These are phyloP conservation scores for Scedosporium minutisporum DNA, from an alignment of 2,329 filamentous ascomycete species.

Conservation along the genomic window DNA sequence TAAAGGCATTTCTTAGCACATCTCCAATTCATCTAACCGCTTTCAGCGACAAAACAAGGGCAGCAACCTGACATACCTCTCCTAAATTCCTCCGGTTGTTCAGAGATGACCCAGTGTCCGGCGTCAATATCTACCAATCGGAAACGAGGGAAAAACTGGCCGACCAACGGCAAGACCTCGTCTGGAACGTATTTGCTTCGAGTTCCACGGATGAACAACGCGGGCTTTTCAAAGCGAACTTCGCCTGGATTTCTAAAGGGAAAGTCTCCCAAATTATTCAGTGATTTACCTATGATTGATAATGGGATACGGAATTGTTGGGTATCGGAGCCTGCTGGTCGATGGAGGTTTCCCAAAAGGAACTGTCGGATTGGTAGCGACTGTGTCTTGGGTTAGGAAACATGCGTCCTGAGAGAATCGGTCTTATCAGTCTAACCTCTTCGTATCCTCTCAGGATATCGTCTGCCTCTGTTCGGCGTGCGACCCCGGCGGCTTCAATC, in stretches of 20 bases:
- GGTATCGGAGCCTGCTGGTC: conserved; percentile 36
- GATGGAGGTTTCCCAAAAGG: conserved; percentile 74
- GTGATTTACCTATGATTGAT: conserved; percentile 52
- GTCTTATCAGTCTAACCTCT: conserved; percentile 31
- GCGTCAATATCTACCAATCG: conserved; percentile 63
- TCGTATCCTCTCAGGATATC: conserved; percentile 68
- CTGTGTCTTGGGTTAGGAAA: conserved; percentile 18
- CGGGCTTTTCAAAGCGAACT: conserved; percentile 62
- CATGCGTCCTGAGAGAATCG: background rate
- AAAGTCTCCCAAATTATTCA: conserved; percentile 78
- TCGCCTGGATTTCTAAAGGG: conserved; percentile 68
- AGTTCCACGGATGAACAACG: conserved; percentile 72
- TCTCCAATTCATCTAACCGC: background rate
- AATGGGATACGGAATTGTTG: conserved; percentile 76
- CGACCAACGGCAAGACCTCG: conserved; percentile 69
- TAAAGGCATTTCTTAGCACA: background rate
- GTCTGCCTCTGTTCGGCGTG: conserved; percentile 69
- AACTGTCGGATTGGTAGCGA: conserved; percentile 78
- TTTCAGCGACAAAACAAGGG: too few species aligned
- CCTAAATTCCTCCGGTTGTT: conserved; percentile 71
- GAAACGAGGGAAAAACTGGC: conserved; percentile 74
- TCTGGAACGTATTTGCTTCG: conserved; percentile 71
- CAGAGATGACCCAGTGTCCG: conserved; percentile 85
- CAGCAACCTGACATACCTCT: conserved; percentile 42
- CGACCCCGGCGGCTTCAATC: conserved; percentile 60